Base-by-base conservation (phyloP, 345 rosid genomes). In the Crucihimalaya himalaica region DNA sequence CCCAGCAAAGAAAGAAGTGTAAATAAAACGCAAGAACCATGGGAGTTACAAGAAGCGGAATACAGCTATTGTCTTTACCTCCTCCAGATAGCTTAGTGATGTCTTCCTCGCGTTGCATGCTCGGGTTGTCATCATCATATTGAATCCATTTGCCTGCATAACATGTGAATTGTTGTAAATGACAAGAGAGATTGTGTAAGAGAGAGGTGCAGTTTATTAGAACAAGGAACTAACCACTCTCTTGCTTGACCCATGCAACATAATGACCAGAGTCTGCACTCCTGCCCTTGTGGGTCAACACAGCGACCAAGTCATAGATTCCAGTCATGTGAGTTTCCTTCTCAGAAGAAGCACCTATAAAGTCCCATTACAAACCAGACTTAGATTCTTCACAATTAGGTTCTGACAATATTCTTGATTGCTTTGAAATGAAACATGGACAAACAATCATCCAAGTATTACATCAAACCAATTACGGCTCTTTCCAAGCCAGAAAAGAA, bases 191-290 rank as follows among this genome's bases (percentile, higher is more conserved):
- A 47, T 45, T 13, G 51, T 10, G 66, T 10, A 16, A 15, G 45
- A 50, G 68, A 75, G 39, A 28, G 67, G 52, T 57, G 6, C 18
- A 12, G 21, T 6, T 39, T 20, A 51, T 13, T 42, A 14, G 18
- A 28, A 54, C 40, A 35, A 45, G 71, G 43, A 74, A 78, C 89
- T 68, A 20, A 90, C 99, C 97, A 68, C 76, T 92, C 82, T 88
- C 97, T 85, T 95, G 98, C 86, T 95, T 95, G 56, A 92, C 99
- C 97, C 98, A 95, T 14, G 92, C 90, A 14, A 90, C 97, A 56
- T 92, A 92, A 81, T 95, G 98, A 34, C 99, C 98, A 16, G 97
- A 95, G 83, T 95, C 98, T 23, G 97, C 99, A 68, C 99, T 90
- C 81, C 97, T 86, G 6, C 99, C 99, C 89, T 92, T 95, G 71